Evolutionary conservation across 2,329 filamentous ascomycete genomes (phyloP), one percentile per base, ranked within the genome.

Genomic region (Neofusicoccum umdonicola): DNA sequence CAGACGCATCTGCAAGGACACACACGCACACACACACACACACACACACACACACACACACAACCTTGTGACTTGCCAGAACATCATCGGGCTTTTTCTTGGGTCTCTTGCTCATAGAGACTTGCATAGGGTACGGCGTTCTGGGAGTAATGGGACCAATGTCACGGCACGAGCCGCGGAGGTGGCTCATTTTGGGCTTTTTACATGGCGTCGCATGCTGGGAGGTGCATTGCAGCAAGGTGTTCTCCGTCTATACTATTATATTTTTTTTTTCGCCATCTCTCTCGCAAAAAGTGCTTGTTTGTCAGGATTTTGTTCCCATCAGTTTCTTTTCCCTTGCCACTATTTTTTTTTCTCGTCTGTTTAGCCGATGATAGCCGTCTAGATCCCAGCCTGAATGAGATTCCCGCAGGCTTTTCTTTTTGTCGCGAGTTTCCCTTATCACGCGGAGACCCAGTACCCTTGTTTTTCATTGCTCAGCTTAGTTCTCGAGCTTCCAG

Each of bases 321-420:
- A 52, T 41, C 58, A 51, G 37, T 39, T 54, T 19, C 35, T 31
- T 39, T 64, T 50, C 42, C 62, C 51, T 48, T 57, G 44, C 42
- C 22, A 45, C 35, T 41, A 54, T 56, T 47, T 64, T 57, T 39
- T 44, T 44, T 41, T 48, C 34, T 47, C 42, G 27, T 56, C 45
- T 54, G 31, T 45, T 64, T 34, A 57, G 62, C 62, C 62, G 62
- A 64, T 57, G 51, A 64, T 64, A 64, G 51, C 62, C 50, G 51
- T 57, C 62, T 64, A 64, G 62, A 64, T 56, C 51, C 62, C 48
- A 64, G 62, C 62, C 62, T 64, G 62, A 64, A 64, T 64, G 62
- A 64, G 62, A 64, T 56, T 64, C 50, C 41, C 39, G 62, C 62
- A 64, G 62, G 62, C 62, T 56, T 56, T 22, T 63, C 31, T 42